Base-by-base conservation (phyloP, 768 basidiomycete genomes). In the Tricholoma flavovirens region DNA sequence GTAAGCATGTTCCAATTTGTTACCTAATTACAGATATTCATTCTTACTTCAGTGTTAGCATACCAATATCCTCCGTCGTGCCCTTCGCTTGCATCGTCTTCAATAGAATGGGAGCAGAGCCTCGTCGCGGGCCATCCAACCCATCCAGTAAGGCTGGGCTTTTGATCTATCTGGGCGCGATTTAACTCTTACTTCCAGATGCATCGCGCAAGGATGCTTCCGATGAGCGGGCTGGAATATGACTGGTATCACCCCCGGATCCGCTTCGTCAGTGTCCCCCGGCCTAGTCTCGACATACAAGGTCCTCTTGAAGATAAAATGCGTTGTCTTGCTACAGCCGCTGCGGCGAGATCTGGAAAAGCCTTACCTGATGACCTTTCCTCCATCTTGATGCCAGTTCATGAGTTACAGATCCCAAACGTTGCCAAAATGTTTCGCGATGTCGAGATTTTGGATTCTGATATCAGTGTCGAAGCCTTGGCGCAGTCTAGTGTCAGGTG, bases 41-140 rank as follows among this genome's bases (percentile, higher is more conserved):
- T 33, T 26, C 14, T n/a, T 21, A 29, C 6, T 49, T 11, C 42
- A 80, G 79, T 68, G 21, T 53, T 69, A 5, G 66, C 76, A 0
- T 80, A 73, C 60, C 67, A 66, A 45, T 64, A 66, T 43, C 78
- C 79, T 15, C 75, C 78, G 1, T 49, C 19, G 33, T 76, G 75
- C 57, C 81, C 81, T 21, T 64, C 67, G 35, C 61, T 79, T 38
- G 56, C 60, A 17, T 79, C 77, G 17, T 51, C 73, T 8, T 66
- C 77, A 3, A 79, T 81, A 53, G 70, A 77, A 60, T 83, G 81
- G 78, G 82, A 83, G 60, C 82, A 83, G 62, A 80, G 80, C 59
- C 71, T 83, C 15, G 75, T 83, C 9, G 76, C 78, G 15, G 82
- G 82, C 1, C 82, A 83, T 65, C 82, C 82, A 21, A 83, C 81